phyloP scores from a whole-genome alignment of 2,329 filamentous ascomycete genomes.

The Pyricularia grisea region DNA sequence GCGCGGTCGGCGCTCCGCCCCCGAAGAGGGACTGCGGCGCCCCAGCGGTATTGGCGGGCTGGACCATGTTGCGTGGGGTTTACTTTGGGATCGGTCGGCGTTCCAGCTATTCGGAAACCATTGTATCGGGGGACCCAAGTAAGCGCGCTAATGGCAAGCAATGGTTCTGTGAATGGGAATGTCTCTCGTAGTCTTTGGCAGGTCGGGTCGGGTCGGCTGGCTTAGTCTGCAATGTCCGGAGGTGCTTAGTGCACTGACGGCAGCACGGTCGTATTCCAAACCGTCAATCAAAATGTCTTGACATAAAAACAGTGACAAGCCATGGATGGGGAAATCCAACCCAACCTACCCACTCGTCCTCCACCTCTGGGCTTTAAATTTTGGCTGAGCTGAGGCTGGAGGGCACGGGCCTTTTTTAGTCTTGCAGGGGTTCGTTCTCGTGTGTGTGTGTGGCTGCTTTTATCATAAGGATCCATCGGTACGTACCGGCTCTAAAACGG shows the following conservation, averaged over 20 bases:
- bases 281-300: not conserved
- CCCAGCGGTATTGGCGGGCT: conserved; percentile 5
- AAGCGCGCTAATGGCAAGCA: not conserved
- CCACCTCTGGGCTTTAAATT: not conserved
- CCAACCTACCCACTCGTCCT: conserved; percentile 2
- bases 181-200: not conserved
- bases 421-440: not conserved
- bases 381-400: conserved; percentile 1
- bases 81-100: not conserved
- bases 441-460: not conserved
- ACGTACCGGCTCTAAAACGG: not conserved
- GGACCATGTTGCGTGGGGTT: conserved; percentile 2
- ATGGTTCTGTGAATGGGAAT: not conserved
- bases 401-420: not conserved
- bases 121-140: not conserved
- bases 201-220: not conserved
- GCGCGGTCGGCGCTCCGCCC: not conserved
- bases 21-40: conserved; percentile 6
- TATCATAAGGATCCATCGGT: not conserved
- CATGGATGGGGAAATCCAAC: not conserved
- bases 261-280: not conserved
- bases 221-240: not conserved
- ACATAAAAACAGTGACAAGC: not conserved
- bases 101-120: not conserved
- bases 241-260: not conserved